Percentiles rank a stretch among this genome's conserved stretches.
Evolutionary conservation across 495 filamentous ascomycete genomes (phyloP).

Genomic region (Xylaria venustula): DNA sequence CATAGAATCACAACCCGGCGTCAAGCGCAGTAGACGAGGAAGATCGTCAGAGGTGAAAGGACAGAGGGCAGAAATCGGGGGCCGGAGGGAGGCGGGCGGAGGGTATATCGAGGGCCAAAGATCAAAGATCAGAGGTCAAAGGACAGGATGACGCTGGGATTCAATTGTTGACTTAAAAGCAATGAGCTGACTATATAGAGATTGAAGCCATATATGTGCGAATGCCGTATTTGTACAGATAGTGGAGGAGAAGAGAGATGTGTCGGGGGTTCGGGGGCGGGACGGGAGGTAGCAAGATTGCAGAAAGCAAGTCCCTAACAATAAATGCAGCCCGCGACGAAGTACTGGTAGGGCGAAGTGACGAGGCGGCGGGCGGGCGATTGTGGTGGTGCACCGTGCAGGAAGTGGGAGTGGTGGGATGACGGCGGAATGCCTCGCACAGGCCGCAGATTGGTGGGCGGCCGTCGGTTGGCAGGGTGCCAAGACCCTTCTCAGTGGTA

Average conservation of each 20-base stretch:
- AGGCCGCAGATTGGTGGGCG: conserved; percentile 2
- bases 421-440: conserved; percentile 19
- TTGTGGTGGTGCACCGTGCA: conserved; percentile 9
- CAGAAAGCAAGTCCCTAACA: background rate
- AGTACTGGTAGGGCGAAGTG: conserved; percentile 17
- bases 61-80: background rate
- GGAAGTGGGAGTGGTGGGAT: conserved; percentile 16
- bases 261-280: background rate
- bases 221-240: background rate
- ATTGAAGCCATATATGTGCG: conserved; percentile 16
- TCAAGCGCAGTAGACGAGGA: background rate
- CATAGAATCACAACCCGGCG: conserved; percentile 17
- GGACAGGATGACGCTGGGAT: background rate
- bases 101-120: background rate
- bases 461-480: background rate
- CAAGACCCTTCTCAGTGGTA: background rate
- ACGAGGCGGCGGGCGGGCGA: conserved; percentile 10
- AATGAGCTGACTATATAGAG: conserved; percentile 22
- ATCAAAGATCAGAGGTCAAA: background rate
- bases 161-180: conserved; percentile 20
- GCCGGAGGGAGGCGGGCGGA: no score
- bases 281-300: conserved; percentile 5
- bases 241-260: background rate
- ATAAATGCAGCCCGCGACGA: conserved; percentile 5
- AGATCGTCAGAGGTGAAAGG: background rate